Percentiles rank a stretch among this genome's conserved stretches.
Conservation (phyloP, 2,329 filamentous ascomycete genomes). For the Fusarium robinianum region DNA sequence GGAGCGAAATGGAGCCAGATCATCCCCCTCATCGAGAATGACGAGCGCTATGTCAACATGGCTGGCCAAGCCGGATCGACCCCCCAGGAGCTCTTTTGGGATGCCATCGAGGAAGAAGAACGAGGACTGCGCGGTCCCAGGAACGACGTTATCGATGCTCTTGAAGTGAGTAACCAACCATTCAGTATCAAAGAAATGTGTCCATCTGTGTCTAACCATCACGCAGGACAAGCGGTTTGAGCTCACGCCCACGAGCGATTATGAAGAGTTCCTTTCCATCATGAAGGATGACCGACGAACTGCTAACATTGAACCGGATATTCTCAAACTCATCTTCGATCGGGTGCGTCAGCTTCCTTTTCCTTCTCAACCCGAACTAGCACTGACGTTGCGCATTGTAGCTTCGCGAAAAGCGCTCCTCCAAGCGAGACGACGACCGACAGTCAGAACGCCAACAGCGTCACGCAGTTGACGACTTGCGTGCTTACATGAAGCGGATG, state of each 20-base stretch:
- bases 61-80: slow-evolving; percentile 83
- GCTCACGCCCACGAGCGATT: slow-evolving; percentile 80
- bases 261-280: slow-evolving; percentile 83
- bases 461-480: slow-evolving; percentile 80
- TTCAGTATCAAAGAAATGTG: background rate
- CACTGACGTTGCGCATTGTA: slow-evolving; percentile 38
- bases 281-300: slow-evolving; percentile 87
- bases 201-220: slow-evolving; percentile 15
- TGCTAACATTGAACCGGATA: slow-evolving; percentile 81
- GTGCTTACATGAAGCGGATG: slow-evolving; percentile 84
- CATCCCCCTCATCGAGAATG: slow-evolving; percentile 72
- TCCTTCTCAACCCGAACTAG: background rate
- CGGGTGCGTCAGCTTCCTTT: slow-evolving; percentile 60
- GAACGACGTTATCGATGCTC: slow-evolving; percentile 83
- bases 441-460: slow-evolving; percentile 85
- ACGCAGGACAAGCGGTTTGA: slow-evolving; percentile 86
- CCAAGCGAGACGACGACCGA: slow-evolving; percentile 80
- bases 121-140: slow-evolving; percentile 78
- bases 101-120: slow-evolving; percentile 92
- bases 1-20: slow-evolving; percentile 89
- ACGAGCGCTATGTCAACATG: slow-evolving; percentile 82
- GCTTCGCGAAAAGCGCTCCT: slow-evolving; percentile 84
- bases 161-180: slow-evolving; percentile 68
- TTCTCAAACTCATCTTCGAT: slow-evolving; percentile 80
- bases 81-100: slow-evolving; percentile 94